phyloP scores from a whole-genome alignment of 2,329 filamentous ascomycete genomes.

The Ophiosphaerella herpotricha region DNA sequence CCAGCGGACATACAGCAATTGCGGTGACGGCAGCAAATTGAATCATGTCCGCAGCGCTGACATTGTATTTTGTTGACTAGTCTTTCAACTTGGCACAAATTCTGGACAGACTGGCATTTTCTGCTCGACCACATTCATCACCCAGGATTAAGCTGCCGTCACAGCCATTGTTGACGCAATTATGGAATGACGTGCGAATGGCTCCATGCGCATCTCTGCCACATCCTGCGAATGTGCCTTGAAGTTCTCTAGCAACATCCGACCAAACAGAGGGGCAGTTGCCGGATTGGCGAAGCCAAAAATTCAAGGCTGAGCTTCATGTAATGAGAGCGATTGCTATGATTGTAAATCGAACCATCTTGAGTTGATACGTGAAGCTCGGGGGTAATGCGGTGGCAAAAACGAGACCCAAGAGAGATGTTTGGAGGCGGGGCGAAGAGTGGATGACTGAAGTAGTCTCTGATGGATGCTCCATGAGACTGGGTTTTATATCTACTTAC shows the following conservation, averaged over 20 bases:
- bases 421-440: not conserved
- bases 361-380: not conserved
- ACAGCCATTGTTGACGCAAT: conserved; percentile 35
- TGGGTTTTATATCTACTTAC: not conserved
- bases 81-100: conserved; percentile 46
- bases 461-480: not conserved
- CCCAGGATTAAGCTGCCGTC: conserved; percentile 32
- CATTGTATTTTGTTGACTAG: conserved; percentile 47
- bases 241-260: conserved; percentile 18
- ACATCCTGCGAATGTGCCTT: conserved; percentile 22
- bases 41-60: conserved; percentile 35
- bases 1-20: conserved; percentile 28
- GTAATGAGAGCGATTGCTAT: conserved; percentile 6
- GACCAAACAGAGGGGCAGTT: conserved; percentile 27
- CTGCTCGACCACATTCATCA: conserved; percentile 34
- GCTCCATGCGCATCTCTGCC: conserved; percentile 23
- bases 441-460: not conserved
- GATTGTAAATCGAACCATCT: conserved; percentile 9
- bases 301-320: conserved; percentile 11
- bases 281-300: conserved; percentile 12
- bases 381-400: not conserved
- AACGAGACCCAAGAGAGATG: not conserved
- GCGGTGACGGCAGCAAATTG: conserved; percentile 31
- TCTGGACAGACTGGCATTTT: conserved; percentile 50
- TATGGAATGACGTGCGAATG: conserved; percentile 33